Percentiles rank a stretch among this genome's conserved stretches.
Evolutionary conservation across 805 yeast genomes (phyloP).

Genomic region (Helenozyma rhizophorensis): DNA sequence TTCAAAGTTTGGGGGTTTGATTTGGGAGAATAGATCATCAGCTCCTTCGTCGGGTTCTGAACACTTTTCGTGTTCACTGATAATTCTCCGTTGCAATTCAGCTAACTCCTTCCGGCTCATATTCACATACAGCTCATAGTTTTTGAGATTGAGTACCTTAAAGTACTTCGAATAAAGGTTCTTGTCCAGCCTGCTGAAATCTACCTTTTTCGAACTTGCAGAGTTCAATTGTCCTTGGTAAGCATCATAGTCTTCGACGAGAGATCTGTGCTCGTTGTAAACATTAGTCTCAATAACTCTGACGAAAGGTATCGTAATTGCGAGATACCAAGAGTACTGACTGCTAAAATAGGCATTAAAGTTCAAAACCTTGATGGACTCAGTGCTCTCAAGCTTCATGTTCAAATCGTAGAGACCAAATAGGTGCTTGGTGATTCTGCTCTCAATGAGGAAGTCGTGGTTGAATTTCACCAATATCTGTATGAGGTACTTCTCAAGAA

Average conservation of each 20-base stretch:
- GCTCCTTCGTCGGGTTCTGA: neutral
- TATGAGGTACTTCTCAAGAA: slow-evolving; percentile 36
- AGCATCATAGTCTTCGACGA: no score
- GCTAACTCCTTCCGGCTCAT: slow-evolving; percentile 11
- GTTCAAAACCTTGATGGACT: slow-evolving; percentile 28
- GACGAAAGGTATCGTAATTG: slow-evolving; percentile 34
- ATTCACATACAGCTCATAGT: slow-evolving; percentile 5
- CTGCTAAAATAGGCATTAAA: slow-evolving; percentile 31
- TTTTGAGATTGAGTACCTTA: slow-evolving; percentile 5
- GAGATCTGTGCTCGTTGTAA: slow-evolving; percentile 20
- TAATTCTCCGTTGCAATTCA: slow-evolving; percentile 5
- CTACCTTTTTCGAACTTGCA: neutral
- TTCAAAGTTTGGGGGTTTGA: slow-evolving; percentile 15
- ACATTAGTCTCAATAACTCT: slow-evolving; percentile 31
- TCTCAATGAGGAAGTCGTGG: slow-evolving; percentile 28
- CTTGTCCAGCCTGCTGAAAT: slow-evolving; percentile 7
- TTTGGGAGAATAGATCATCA: neutral
- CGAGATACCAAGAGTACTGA: slow-evolving; percentile 36
- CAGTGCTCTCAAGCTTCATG: slow-evolving; percentile 9
- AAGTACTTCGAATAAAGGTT: slow-evolving; percentile 6
- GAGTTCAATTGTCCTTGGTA: no score
- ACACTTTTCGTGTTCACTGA: neutral
- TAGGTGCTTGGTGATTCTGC: slow-evolving; percentile 18
- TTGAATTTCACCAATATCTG: slow-evolving; percentile 33
- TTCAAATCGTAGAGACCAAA: slow-evolving; percentile 20